phyloP scores from a whole-genome alignment of 495 filamentous ascomycete species.

The Tuber aestivum region DNA sequence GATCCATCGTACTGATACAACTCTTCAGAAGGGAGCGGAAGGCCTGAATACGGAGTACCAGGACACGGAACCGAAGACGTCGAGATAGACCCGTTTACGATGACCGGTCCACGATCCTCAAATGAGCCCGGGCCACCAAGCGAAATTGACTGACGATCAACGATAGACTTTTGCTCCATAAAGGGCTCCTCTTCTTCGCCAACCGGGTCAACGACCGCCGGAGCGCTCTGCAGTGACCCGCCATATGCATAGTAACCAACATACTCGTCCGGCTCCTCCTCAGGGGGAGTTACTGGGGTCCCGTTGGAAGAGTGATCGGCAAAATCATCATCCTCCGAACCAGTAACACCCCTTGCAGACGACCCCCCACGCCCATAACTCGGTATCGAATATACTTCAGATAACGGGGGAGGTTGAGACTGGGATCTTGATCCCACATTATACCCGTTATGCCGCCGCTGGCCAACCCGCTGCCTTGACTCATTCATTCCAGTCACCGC shows the following conservation, averaged over 20 bases:
- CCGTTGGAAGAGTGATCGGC: conserved; percentile 48
- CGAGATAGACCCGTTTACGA: conserved; percentile 39
- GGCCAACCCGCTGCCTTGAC: conserved; percentile 24
- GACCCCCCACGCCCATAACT: conserved; percentile 28
- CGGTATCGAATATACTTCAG: conserved; percentile 34
- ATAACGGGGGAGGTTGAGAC: conserved; percentile 38
- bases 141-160: conserved; percentile 27
- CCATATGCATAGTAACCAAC: conserved; percentile 58
- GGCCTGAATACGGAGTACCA: conserved; percentile 19
- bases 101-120: conserved; percentile 37
- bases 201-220: conserved; percentile 41
- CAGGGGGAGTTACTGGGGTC: conserved; percentile 48
- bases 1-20: conserved; percentile 30
- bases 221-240: conserved; percentile 50
- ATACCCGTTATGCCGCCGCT: conserved; percentile 30
- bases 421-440: conserved; percentile 36
- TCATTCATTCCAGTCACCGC: conserved; percentile 20
- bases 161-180: conserved; percentile 43
- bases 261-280: conserved; percentile 56
- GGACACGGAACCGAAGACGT: conserved; percentile 26
- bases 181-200: conserved; percentile 43
- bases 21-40: conserved; percentile 31
- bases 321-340: conserved; percentile 43
- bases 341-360: conserved; percentile 25
- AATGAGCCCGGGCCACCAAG: conserved; percentile 42